Percentiles rank a stretch among this genome's conserved stretches.
Conservation (phyloP, 2,329 filamentous ascomycete genomes). For the Macrophomina pseudophaseolina region DNA sequence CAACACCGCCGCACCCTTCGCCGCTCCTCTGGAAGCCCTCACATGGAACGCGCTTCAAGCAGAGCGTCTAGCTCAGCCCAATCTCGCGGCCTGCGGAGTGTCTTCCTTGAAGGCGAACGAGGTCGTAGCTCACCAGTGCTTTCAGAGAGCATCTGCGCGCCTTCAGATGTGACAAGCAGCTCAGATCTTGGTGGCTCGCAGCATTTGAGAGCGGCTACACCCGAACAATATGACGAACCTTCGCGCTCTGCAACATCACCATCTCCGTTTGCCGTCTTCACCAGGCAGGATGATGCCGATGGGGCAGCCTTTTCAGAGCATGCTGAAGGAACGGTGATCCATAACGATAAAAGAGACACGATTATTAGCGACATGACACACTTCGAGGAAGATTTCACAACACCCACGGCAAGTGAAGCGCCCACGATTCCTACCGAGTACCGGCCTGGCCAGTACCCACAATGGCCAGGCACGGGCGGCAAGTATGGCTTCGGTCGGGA, state of each 20-base stretch:
- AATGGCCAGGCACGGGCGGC: slow-evolving; percentile 15
- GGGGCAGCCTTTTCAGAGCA: background rate
- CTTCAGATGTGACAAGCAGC: background rate
- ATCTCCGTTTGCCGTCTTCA: background rate
- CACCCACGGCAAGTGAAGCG: slow-evolving; percentile 13
- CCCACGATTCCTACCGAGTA: slow-evolving; percentile 17
- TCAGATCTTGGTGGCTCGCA: background rate
- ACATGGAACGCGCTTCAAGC: slow-evolving; percentile 4
- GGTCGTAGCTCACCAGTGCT: background rate
- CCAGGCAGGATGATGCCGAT: background rate
- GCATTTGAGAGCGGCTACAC: background rate
- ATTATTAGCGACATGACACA: slow-evolving; percentile 2
- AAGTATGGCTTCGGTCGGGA: slow-evolving; percentile 6
- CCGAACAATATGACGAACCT: too few species aligned
- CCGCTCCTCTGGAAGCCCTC: slow-evolving; percentile 6
- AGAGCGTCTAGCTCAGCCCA: slow-evolving; percentile 14
- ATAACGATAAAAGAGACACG: slow-evolving; percentile 10
- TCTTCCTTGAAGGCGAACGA: slow-evolving; percentile 13
- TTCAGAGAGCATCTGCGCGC: slow-evolving; percentile 1
- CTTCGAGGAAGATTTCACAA: slow-evolving; percentile 4
- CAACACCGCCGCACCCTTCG: slow-evolving; percentile 12
- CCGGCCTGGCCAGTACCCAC: slow-evolving; percentile 20
- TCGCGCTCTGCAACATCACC: background rate
- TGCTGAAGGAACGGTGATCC: background rate
- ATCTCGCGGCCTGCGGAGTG: slow-evolving; percentile 9